Evolutionary conservation across 176 grass and related monocot genomes (phyloP).

Genomic region (Poa pratensis): DNA sequence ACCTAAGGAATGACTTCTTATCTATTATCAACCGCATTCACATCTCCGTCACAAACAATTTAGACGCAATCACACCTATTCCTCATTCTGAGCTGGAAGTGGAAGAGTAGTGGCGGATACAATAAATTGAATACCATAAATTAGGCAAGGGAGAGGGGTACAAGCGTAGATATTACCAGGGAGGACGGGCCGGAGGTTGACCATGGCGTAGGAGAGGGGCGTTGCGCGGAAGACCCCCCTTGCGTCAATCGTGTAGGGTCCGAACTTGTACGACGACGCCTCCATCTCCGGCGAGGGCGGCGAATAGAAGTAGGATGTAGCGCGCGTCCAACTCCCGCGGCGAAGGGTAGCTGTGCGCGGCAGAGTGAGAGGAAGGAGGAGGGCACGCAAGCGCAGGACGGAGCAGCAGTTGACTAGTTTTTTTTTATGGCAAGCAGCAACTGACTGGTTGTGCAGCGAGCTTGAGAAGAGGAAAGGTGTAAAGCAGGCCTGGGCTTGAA

Average conservation of each 20-base stretch:
- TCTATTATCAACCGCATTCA: neutral
- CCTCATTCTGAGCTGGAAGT: neutral
- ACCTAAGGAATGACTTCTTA: neutral
- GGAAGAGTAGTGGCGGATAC: neutral
- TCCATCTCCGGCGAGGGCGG: neutral
- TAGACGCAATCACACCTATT: neutral
- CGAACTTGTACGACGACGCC: neutral
- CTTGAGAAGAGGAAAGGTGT: neutral
- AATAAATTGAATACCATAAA: neutral
- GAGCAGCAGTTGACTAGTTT: neutral
- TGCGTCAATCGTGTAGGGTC: no score
- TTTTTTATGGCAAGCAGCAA: no score
- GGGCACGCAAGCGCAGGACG: slow-evolving; percentile 14
- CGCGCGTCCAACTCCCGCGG: neutral
- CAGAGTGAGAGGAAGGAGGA: neutral
- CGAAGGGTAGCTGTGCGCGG: neutral
- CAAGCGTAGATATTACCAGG: slow-evolving; percentile 47
- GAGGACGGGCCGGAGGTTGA: slow-evolving; percentile 80
- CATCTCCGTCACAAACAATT: neutral
- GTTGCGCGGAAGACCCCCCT: no score
- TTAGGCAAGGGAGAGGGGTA: neutral
- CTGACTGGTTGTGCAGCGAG: neutral
- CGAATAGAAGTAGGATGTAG: neutral
- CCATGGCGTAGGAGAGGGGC: slow-evolving; percentile 67
- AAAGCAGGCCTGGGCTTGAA: no score